Percentiles rank a stretch among this genome's conserved stretches.
These are phyloP conservation scores for Eucalyptus virginea DNA, from an alignment of 345 rosid genomes.

Conservation along the genomic window DNA sequence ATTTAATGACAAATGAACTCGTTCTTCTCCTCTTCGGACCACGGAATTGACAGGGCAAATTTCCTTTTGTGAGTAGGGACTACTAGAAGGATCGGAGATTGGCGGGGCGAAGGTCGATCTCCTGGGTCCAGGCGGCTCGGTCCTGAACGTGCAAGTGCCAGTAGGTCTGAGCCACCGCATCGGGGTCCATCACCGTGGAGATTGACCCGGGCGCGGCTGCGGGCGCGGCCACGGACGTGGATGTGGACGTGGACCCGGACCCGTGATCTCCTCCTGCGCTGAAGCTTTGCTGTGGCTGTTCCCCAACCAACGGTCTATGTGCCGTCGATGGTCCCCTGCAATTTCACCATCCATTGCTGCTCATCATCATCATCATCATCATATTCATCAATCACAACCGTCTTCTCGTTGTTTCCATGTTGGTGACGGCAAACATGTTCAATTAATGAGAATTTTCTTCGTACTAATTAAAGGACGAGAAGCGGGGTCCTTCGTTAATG, in stretches of 20 bases:
- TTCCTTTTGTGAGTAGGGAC: not conserved
- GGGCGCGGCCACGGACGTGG: not conserved
- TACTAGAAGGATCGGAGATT: constrained; percentile 10
- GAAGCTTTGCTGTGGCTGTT: constrained; percentile 23
- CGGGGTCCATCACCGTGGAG: constrained; percentile 51
- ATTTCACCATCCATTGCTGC: not conserved
- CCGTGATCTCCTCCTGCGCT: not conserved
- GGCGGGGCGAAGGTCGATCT: constrained; percentile 76
- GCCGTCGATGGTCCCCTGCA: constrained; percentile 38
- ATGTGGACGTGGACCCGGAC: not conserved
- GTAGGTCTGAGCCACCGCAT: constrained; percentile 82
- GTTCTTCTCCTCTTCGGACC: not conserved
- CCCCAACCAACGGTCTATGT: constrained; percentile 20
- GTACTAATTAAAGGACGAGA: not conserved
- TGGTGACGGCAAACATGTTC: not conserved
- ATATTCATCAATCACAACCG: not conserved
- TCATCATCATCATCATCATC: not conserved
- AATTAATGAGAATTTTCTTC: not conserved
- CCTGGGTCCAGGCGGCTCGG: constrained; percentile 87
- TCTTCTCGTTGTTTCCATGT: not conserved
- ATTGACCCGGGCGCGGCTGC: not conserved
- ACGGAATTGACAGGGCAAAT: not conserved
- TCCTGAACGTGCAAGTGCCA: constrained; percentile 90
- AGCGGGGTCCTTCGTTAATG: not conserved
- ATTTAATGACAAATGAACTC: not conserved